Percentiles rank a stretch among this genome's conserved stretches.
These are phyloP conservation scores for Huiozyma naganishii DNA, from an alignment of 805 yeast genomes.

Conservation along the genomic window DNA sequence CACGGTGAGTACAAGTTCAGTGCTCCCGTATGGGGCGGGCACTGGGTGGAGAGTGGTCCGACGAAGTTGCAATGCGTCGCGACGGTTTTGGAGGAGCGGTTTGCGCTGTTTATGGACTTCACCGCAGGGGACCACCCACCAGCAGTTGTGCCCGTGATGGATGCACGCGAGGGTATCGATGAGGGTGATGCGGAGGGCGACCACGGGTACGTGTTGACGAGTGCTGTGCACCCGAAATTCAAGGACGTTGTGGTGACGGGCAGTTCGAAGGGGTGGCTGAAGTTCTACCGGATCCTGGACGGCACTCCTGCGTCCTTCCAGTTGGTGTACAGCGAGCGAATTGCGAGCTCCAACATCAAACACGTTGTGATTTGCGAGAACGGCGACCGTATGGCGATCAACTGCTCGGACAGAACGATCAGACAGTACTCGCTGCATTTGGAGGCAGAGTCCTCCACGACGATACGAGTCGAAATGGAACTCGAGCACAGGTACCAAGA, in stretches of 20 bases:
- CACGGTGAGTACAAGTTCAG: constrained; percentile 42
- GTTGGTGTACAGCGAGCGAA: constrained; percentile 39
- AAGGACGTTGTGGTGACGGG: constrained; percentile 53
- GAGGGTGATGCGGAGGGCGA: constrained; percentile 14
- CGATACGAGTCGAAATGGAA: constrained; percentile 38
- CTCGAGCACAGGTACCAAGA: constrained; percentile 80
- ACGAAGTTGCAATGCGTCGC: constrained; percentile 40
- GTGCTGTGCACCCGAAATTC: constrained; percentile 23
- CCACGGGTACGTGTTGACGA: constrained; percentile 21
- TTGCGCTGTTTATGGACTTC: constrained; percentile 27
- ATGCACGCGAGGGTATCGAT: constrained; percentile 19
- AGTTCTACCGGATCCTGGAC: constrained; percentile 30
- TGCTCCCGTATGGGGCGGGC: constrained; percentile 58
- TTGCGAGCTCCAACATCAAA: constrained; percentile 65
- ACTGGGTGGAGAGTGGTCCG: constrained; percentile 12
- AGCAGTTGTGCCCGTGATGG: constrained; percentile 1
- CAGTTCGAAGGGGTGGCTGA: constrained; percentile 70
- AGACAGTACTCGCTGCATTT: constrained; percentile 36
- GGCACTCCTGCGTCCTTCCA: constrained; percentile 7
- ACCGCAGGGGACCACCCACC: not conserved
- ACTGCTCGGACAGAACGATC: constrained; percentile 67
- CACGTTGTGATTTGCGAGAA: constrained; percentile 48
- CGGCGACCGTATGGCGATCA: constrained; percentile 55
- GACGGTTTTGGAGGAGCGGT: constrained; percentile 52
- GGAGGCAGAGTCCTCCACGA: constrained; percentile 1